phyloP scores from a whole-genome alignment of 2,329 filamentous ascomycete species.

The Cytospora schulzeri region DNA sequence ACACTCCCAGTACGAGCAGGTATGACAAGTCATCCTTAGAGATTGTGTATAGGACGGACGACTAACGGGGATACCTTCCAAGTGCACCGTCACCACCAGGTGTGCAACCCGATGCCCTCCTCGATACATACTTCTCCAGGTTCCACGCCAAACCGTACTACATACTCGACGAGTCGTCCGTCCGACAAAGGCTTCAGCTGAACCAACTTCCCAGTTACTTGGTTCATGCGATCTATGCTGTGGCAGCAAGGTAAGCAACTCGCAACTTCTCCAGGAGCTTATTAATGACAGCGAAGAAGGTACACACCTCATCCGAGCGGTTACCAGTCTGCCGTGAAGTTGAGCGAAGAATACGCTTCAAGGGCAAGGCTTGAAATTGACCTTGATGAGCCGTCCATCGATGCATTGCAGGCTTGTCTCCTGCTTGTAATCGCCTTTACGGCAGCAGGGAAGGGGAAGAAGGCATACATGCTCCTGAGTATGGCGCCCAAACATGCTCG shows the following conservation, averaged over 20 bases:
- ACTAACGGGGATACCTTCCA: slow-evolving; percentile 19
- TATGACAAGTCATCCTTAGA: slow-evolving; percentile 30
- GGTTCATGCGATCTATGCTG: slow-evolving; percentile 60
- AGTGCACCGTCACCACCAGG: slow-evolving; percentile 46
- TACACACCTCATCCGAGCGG: slow-evolving; percentile 69
- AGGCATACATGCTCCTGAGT: slow-evolving; percentile 85
- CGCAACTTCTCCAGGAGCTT: neutral
- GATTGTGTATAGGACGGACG: neutral
- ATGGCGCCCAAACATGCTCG: slow-evolving; percentile 32
- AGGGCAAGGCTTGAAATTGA: slow-evolving; percentile 72
- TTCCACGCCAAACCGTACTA: slow-evolving; percentile 83
- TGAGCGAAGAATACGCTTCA: slow-evolving; percentile 73
- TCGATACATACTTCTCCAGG: slow-evolving; percentile 78
- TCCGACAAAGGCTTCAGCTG: slow-evolving; percentile 70
- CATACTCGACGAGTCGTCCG: slow-evolving; percentile 75
- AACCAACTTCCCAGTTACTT: slow-evolving; percentile 64
- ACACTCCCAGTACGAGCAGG: slow-evolving; percentile 46
- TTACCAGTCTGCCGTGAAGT: slow-evolving; percentile 66
- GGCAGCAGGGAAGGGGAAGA: slow-evolving; percentile 78
- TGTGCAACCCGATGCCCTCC: slow-evolving; percentile 61
- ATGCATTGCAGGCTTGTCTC: slow-evolving; percentile 74
- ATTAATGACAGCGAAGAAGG: slow-evolving; percentile 46
- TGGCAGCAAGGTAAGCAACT: slow-evolving; percentile 59
- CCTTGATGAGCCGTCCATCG: slow-evolving; percentile 78
- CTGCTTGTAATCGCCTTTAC: slow-evolving; percentile 76